A percentile compares a stretch with the other conserved stretches of the same genome.
phyloP scores from a whole-genome alignment of 805 yeast genomes.

The Naumovozyma baii region DNA sequence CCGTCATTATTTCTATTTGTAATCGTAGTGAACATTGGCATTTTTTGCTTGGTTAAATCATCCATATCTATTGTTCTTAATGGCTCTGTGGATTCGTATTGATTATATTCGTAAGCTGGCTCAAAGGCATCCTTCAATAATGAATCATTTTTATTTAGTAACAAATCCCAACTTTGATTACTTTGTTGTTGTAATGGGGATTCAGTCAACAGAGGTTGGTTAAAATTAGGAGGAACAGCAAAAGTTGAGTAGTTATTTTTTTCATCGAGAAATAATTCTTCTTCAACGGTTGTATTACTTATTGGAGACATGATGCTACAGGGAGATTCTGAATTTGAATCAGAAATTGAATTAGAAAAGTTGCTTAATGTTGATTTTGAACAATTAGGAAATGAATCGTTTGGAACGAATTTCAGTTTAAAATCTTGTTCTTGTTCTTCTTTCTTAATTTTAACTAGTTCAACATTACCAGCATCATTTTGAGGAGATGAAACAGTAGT shows the following conservation, averaged over 20 bases:
- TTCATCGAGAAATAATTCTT: background rate
- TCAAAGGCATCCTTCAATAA: background rate
- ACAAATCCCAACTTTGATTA: background rate
- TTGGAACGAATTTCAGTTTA: background rate
- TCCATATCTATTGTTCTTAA: background rate
- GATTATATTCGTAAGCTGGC: background rate
- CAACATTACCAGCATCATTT: background rate
- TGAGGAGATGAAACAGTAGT: background rate
- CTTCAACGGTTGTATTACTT: background rate
- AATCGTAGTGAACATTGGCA: background rate
- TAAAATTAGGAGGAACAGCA: too few species aligned
- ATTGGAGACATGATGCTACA: background rate
- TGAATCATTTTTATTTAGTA: background rate
- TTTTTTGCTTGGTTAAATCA: background rate
- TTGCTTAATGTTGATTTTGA: background rate
- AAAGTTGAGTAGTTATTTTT: background rate
- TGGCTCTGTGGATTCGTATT: background rate
- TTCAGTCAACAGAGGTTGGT: too few species aligned
- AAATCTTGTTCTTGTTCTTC: background rate
- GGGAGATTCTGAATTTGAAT: background rate
- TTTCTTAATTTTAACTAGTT: background rate
- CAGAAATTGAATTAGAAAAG: background rate
- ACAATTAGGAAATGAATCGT: background rate
- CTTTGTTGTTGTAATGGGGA: background rate
- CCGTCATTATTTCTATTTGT: slow-evolving; percentile 13